Evolutionary conservation across 2,329 filamentous ascomycete species (phyloP).

Genomic region (Hypoxylon sp.): DNA sequence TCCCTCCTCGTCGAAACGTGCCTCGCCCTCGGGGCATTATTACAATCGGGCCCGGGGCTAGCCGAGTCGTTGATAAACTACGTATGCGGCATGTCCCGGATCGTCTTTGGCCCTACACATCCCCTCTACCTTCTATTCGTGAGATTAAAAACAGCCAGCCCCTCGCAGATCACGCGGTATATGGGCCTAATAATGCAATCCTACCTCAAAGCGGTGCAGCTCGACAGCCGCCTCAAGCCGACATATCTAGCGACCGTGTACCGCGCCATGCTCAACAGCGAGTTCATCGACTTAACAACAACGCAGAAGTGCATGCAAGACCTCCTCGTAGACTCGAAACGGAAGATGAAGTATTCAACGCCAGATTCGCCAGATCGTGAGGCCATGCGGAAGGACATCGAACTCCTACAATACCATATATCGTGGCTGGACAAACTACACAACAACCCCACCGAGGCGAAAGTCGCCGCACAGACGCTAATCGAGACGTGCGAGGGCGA

Average conservation of each 20-base stretch:
- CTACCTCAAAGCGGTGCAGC: conserved; percentile 27
- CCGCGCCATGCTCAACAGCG: conserved; percentile 40
- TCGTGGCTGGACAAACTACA: conserved; percentile 33
- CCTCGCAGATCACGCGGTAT: conserved; percentile 19
- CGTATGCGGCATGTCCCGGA: conserved; percentile 33
- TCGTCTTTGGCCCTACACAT: conserved; percentile 37
- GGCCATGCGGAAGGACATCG: conserved; percentile 20
- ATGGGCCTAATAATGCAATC: conserved; percentile 29
- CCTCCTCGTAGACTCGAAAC: conserved; percentile 27
- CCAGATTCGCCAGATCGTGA: not conserved
- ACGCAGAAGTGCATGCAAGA: conserved; percentile 29
- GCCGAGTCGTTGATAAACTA: conserved; percentile 36
- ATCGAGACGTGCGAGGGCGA: conserved; percentile 1
- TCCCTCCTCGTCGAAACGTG: conserved; percentile 44
- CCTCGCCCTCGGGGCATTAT: conserved; percentile 36
- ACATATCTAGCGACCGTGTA: conserved; percentile 42
- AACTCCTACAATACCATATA: conserved; percentile 28
- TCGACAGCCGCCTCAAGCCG: conserved; percentile 32
- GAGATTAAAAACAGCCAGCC: conserved; percentile 10
- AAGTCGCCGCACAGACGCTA: conserved; percentile 22
- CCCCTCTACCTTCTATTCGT: conserved; percentile 39
- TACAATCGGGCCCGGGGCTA: conserved; percentile 34
- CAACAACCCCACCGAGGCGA: conserved; percentile 34
- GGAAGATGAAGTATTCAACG: not conserved
- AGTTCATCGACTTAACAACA: conserved; percentile 31